Evolutionary conservation across 225 moss, liverwort and hornwort species (phyloP).

Genomic region (Physcomitrellopsis africana): DNA sequence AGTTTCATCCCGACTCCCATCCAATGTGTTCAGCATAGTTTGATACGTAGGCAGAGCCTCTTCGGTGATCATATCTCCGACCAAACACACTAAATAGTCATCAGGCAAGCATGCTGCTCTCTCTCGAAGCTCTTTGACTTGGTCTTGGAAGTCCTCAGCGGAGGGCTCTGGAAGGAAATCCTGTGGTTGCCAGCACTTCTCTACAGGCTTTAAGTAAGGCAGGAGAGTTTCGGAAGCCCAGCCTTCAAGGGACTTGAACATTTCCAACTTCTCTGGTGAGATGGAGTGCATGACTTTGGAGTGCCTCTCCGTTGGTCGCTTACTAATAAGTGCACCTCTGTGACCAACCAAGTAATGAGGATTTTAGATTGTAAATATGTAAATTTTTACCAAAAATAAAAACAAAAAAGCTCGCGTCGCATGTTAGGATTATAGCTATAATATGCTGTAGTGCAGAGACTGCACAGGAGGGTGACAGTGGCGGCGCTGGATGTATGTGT

Average conservation of each 20-base stretch:
- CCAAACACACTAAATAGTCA: too few relatives aligned
- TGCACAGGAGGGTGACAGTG: too few relatives aligned
- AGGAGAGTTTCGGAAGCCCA: slow-evolving; percentile 39
- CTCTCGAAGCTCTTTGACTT: slow-evolving; percentile 40
- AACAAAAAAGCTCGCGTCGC: too few relatives aligned
- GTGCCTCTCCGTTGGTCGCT: slow-evolving; percentile 29
- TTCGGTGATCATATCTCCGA: too few relatives aligned
- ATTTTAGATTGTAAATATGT: too few relatives aligned
- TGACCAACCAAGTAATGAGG: too few relatives aligned
- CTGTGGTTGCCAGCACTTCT: slow-evolving; percentile 42
- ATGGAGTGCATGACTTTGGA: slow-evolving; percentile 42
- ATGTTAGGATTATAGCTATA: neutral
- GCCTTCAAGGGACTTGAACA: slow-evolving; percentile 39
- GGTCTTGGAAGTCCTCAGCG: slow-evolving; percentile 34
- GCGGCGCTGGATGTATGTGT: neutral
- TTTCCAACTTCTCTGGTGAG: slow-evolving; percentile 32
- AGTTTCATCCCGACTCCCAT: too few relatives aligned
- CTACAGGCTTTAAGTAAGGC: slow-evolving; percentile 29
- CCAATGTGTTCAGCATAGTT: too few relatives aligned
- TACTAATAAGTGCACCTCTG: neutral
- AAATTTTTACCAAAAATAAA: too few relatives aligned
- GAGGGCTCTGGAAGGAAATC: slow-evolving; percentile 47
- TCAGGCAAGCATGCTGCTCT: slow-evolving; percentile 24
- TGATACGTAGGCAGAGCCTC: too few relatives aligned
- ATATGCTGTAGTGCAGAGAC: neutral